Conservation (phyloP, 371 early-diverging fungal species). For the Nematocida ironsii region DNA sequence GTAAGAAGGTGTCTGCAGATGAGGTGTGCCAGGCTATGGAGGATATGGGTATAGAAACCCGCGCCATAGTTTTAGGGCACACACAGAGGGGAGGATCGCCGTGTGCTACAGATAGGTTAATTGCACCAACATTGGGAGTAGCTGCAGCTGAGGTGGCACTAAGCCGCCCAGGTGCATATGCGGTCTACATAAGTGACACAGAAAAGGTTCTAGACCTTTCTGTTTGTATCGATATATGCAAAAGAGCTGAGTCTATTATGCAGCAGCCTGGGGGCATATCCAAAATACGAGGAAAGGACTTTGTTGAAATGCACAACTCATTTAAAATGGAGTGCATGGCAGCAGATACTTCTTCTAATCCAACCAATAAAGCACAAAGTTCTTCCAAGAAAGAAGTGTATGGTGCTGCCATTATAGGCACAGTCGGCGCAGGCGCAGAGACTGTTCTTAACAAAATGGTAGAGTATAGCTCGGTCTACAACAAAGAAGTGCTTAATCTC, state of each 20-base stretch:
- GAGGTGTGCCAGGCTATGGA: slow-evolving; percentile 78
- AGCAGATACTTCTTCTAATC: slow-evolving; percentile 18
- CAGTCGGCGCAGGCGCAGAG: background rate
- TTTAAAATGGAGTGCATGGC: slow-evolving; percentile 1
- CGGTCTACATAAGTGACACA: slow-evolving; percentile 70
- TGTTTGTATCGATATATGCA: slow-evolving; percentile 18
- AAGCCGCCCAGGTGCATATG: slow-evolving; percentile 77
- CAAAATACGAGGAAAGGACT: slow-evolving; percentile 45
- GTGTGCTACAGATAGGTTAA: slow-evolving; percentile 82
- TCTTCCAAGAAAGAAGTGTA: background rate
- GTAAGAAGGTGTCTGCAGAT: slow-evolving; percentile 81
- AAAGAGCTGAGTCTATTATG: background rate
- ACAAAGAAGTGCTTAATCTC: background rate
- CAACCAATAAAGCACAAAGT: slow-evolving; percentile 1
- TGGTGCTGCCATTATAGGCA: slow-evolving; percentile 19
- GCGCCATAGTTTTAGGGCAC: slow-evolving; percentile 90
- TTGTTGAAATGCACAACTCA: slow-evolving; percentile 40
- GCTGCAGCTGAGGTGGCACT: slow-evolving; percentile 89
- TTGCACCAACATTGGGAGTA: slow-evolving; percentile 84
- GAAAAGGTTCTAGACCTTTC: slow-evolving; percentile 40
- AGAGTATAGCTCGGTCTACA: background rate
- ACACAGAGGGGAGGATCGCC: slow-evolving; percentile 96
- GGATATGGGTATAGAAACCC: slow-evolving; percentile 80
- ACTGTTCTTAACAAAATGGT: slow-evolving; percentile 1
- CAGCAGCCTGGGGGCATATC: slow-evolving; percentile 10